Evolutionary conservation across 2,329 filamentous ascomycete species (phyloP), one percentile per base, ranked within the genome.

Genomic region (Cryphonectria nitschkei): DNA sequence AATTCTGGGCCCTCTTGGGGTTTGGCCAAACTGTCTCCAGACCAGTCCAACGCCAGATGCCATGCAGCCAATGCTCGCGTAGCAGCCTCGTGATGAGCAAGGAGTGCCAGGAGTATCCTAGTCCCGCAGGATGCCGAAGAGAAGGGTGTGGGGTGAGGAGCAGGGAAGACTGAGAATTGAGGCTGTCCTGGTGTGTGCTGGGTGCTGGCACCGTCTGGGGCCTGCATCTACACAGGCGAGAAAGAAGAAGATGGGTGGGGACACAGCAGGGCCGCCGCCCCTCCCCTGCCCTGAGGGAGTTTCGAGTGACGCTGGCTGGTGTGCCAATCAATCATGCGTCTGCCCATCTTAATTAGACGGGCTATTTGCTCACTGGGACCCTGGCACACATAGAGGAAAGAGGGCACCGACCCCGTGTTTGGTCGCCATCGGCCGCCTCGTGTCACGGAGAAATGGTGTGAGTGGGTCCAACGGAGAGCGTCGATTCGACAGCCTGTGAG

Each of bases 311-410:
- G 66, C 65, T 72, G 34, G 61, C 26, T 66, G 67, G 68, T 68
- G 68, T 68, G 68, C 68, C 67, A 72, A 72, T 71, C 71, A 68
- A 65, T 72, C 68, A 72, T 68, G 71, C 68, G 43, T 61, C 39
- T 29, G 66, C 43, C 56, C 71, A 72, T 72, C 71, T 64, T 71
- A 68, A 72, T 72, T 72, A 71, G 71, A 71, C 68, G 71, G 71
- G 56, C 65, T 72, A 58, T 67, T 71, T 71, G 71, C 41, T 63
- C 61, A 52, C 58, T 70, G 65, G 67, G 67, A 39, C 34, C 70
- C 43, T 58, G 70, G 39, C 67, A 65, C 64, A 39, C 11, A 39
- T 8, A 22, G 8, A 52, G 41, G 8, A 50, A 52, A 32, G 8
- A 50, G 39, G 43, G 26, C 41, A 68, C 8, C 52, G 29, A 43